Conservation (phyloP, 1,284 basidiomycete genomes). For the Ustilago trichophora region DNA sequence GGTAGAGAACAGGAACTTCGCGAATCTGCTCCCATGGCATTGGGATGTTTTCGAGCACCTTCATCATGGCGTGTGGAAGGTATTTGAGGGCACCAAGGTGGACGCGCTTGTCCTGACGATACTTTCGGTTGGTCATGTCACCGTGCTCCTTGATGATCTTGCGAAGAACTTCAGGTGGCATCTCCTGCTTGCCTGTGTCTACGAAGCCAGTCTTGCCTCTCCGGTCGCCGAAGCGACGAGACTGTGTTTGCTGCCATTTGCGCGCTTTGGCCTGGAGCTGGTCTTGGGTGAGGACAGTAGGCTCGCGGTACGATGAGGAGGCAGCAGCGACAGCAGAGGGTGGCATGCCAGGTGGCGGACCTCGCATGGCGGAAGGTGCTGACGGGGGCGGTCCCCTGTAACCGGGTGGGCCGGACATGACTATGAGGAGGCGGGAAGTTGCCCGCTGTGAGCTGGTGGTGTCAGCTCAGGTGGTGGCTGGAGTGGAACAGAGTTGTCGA, state of each 20-base stretch:
- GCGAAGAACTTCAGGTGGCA: conserved; percentile 76
- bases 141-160: conserved; percentile 68
- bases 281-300: conserved; percentile 75
- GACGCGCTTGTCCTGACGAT: conserved; percentile 97
- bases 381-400: conserved; percentile 47
- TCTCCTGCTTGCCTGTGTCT: conserved; percentile 86
- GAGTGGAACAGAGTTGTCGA: too few relatives aligned
- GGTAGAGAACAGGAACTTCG: conserved; percentile 68
- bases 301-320: conserved; percentile 33
- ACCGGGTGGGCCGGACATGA: conserved; percentile 54
- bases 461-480: too few relatives aligned
- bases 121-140: conserved; percentile 70
- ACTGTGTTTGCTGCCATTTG: conserved; percentile 94
- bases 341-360: conserved; percentile 46
- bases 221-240: conserved; percentile 87
- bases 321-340: conserved; percentile 12
- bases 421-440: background rate
- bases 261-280: conserved; percentile 83
- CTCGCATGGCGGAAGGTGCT: conserved; percentile 47
- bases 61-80: conserved; percentile 98
- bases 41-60: conserved; percentile 97
- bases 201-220: conserved; percentile 81
- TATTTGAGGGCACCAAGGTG: conserved; percentile 98
- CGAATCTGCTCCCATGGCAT: conserved; percentile 86
- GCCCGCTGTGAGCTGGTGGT: conserved; percentile 4